Conservation (phyloP, 352 stramenopile species). For the Globisporangium nunn region DNA sequence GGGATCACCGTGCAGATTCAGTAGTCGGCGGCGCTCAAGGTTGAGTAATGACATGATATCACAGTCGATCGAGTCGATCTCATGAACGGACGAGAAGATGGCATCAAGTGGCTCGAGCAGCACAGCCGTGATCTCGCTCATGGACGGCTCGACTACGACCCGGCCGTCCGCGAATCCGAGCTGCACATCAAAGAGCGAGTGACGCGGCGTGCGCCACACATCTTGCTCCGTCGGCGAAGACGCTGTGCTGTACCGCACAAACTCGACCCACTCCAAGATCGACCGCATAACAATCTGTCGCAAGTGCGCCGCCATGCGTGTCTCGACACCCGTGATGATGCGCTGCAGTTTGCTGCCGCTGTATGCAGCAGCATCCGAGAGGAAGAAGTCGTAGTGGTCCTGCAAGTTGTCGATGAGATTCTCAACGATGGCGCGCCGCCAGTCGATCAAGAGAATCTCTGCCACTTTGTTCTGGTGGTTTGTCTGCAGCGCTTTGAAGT, state of each 20-base stretch:
- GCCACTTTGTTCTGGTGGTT: slow-evolving; percentile 68
- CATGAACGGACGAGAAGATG: slow-evolving; percentile 64
- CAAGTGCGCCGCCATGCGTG: slow-evolving; percentile 84
- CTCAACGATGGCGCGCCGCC: slow-evolving; percentile 85
- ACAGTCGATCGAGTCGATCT: slow-evolving; percentile 81
- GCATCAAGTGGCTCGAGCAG: slow-evolving; percentile 79
- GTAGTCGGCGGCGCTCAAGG: slow-evolving; percentile 48
- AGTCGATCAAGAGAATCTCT: slow-evolving; percentile 81
- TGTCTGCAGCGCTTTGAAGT: slow-evolving; percentile 79
- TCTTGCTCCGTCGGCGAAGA: slow-evolving; percentile 13
- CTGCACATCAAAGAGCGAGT: slow-evolving; percentile 83
- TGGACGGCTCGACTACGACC: slow-evolving; percentile 56
- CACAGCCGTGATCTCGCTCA: slow-evolving; percentile 60
- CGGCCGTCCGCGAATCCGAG: slow-evolving; percentile 38
- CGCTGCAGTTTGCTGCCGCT: slow-evolving; percentile 43
- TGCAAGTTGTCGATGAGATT: slow-evolving; percentile 93
- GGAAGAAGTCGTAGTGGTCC: slow-evolving; percentile 91
- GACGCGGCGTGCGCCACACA: slow-evolving; percentile 36
- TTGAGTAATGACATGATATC: slow-evolving; percentile 88
- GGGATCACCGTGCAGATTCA: slow-evolving; percentile 36
- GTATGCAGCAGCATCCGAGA: slow-evolving; percentile 71
- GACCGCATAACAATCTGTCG: slow-evolving; percentile 60
- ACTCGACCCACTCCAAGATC: slow-evolving; percentile 48
- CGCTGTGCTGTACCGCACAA: slow-evolving; percentile 24
- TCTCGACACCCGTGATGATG: slow-evolving; percentile 80